Conservation (phyloP, 176 grass and related monocot species). For the Thinopyrum elongatum region DNA sequence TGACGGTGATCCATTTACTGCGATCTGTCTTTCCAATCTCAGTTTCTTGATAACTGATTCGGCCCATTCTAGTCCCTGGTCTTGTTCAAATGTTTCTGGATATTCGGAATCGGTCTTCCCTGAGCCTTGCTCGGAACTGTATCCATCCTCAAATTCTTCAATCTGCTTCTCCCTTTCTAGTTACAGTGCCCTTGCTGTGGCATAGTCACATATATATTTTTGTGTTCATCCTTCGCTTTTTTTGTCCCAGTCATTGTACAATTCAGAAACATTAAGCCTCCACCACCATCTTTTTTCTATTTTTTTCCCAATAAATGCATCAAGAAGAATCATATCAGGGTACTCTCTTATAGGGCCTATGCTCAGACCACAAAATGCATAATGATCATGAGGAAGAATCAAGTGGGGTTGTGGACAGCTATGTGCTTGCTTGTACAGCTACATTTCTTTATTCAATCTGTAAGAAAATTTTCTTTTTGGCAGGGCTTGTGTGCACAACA, state of each 20-base stretch:
- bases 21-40: slow-evolving; percentile 74
- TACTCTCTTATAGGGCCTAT: slow-evolving; percentile 9
- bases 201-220: slow-evolving; percentile 45
- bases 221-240: slow-evolving; percentile 35
- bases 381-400: slow-evolving; percentile 45
- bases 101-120: slow-evolving; percentile 68
- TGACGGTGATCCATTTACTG: slow-evolving; percentile 55
- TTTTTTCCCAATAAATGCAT: slow-evolving; percentile 67
- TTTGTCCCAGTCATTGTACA: slow-evolving; percentile 37
- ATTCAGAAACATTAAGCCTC: slow-evolving; percentile 41
- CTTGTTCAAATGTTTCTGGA: slow-evolving; percentile 75
- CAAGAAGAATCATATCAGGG: slow-evolving; percentile 28
- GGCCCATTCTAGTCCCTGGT: slow-evolving; percentile 42
- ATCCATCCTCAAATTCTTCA: slow-evolving; percentile 52
- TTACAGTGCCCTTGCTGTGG: slow-evolving; percentile 48
- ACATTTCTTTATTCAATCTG: slow-evolving; percentile 97
- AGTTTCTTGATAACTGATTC: slow-evolving; percentile 41
- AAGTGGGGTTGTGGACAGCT: slow-evolving; percentile 40
- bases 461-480: slow-evolving; percentile 69
- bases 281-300: slow-evolving; percentile 23
- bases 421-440: slow-evolving; percentile 91
- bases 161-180: slow-evolving; percentile 55
- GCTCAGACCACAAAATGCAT: slow-evolving; percentile 30
- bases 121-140: slow-evolving; percentile 61
- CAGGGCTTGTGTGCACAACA: slow-evolving; percentile 51